phyloP scores from a whole-genome alignment of 805 yeast species.

The Saccharomycopsis sp. region DNA sequence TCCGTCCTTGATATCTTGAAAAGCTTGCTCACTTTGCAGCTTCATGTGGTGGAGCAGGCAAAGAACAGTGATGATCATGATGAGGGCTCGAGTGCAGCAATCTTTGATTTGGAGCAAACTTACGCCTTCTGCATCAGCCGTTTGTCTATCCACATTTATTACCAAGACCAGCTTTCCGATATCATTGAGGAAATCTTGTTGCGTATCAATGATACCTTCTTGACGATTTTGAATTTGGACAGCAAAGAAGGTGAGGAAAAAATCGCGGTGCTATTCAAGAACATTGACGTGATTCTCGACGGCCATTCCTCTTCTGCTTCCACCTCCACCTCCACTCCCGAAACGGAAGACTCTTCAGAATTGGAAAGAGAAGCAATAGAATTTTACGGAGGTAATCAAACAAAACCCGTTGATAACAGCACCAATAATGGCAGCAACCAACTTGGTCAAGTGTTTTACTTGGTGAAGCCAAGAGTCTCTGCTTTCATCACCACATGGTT shows the following conservation, averaged over 20 bases:
- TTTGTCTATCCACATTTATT: slow-evolving; percentile 69
- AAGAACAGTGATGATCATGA: too few relatives aligned
- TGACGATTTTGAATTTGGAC: too few relatives aligned
- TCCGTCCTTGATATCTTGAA: slow-evolving; percentile 74
- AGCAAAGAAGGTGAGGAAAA: background rate
- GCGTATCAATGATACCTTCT: slow-evolving; percentile 26
- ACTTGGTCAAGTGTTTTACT: slow-evolving; percentile 4
- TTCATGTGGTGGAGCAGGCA: slow-evolving; percentile 21
- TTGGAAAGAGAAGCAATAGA: slow-evolving; percentile 10
- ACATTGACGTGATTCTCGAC: slow-evolving; percentile 10
- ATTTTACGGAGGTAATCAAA: slow-evolving; percentile 5
- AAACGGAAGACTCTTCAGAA: background rate
- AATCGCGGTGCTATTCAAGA: slow-evolving; percentile 1
- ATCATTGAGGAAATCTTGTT: slow-evolving; percentile 60
- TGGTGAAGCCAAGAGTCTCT: slow-evolving; percentile 10
- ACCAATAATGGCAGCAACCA: background rate
- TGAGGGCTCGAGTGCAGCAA: background rate
- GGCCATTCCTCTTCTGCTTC: background rate
- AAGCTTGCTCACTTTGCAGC: slow-evolving; percentile 45
- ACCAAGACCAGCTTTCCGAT: slow-evolving; percentile 79
- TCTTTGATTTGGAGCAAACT: background rate
- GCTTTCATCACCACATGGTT: slow-evolving; percentile 14
- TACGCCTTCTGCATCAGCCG: slow-evolving; percentile 50
- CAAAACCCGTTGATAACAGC: background rate
- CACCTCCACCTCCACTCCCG: background rate